These are phyloP conservation scores for Halteria grandinella DNA, from an alignment of 73 alveolate species.

Conservation along the genomic window DNA sequence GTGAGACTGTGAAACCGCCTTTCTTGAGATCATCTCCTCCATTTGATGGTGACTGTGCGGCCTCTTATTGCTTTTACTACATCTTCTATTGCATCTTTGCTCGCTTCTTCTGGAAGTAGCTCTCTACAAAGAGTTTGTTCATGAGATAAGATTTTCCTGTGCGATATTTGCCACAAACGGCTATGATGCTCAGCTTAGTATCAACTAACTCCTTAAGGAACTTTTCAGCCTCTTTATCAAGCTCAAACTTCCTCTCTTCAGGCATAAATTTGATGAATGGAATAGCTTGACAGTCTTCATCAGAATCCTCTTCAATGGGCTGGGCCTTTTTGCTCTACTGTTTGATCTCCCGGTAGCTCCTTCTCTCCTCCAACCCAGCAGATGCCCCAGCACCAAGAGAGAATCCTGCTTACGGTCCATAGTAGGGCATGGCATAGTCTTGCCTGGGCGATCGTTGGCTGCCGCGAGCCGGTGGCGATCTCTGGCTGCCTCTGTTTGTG, in stretches of 20 bases:
- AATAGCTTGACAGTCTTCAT: constrained; percentile 23
- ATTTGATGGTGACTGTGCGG: constrained; percentile 52
- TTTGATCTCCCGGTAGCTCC: constrained; percentile 2
- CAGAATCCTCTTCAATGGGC: neutral
- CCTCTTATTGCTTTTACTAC: neutral
- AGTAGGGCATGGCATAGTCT: too few species aligned
- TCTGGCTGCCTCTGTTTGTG: too few species aligned
- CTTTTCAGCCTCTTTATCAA: constrained; percentile 39
- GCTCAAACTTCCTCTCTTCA: constrained; percentile 23
- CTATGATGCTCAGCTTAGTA: constrained; percentile 62
- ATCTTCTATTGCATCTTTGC: neutral
- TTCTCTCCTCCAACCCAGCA: too few species aligned
- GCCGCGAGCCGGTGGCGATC: too few species aligned
- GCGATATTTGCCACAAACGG: constrained; percentile 77
- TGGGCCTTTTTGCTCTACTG: constrained; percentile 40
- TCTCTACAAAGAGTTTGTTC: constrained; percentile 44
- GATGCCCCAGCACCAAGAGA: too few species aligned
- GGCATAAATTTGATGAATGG: constrained; percentile 34
- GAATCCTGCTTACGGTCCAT: too few species aligned
- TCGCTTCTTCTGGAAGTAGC: constrained; percentile 8
- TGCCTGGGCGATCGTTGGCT: too few species aligned
- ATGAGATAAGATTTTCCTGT: constrained; percentile 78
- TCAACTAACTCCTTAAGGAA: constrained; percentile 12
- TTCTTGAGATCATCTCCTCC: constrained; percentile 5
- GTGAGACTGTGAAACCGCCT: constrained; percentile 86